These are phyloP conservation scores for Alternaria gansuensis DNA, from an alignment of 2,329 filamentous ascomycete species.

Conservation along the genomic window DNA sequence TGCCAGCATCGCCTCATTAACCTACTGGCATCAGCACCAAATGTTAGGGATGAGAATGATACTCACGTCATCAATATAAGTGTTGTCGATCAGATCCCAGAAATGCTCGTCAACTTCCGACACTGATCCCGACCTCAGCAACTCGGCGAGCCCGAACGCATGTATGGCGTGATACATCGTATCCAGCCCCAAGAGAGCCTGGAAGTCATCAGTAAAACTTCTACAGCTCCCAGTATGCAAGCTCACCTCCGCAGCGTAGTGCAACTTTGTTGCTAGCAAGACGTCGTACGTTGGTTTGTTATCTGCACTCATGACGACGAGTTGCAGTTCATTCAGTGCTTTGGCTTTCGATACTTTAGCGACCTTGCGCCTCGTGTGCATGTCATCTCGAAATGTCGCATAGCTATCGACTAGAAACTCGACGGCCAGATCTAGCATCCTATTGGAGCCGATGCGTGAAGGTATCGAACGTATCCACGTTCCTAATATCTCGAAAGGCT, in stretches of 20 bases:
- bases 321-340: constrained; percentile 38
- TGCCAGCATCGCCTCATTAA: constrained; percentile 42
- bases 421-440: constrained; percentile 40
- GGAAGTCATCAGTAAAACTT: constrained; percentile 12
- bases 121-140: constrained; percentile 36
- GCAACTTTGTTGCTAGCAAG: constrained; percentile 41
- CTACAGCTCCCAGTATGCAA: too few species aligned
- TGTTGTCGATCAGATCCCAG: constrained; percentile 46
- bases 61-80: constrained; percentile 48
- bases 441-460: constrained; percentile 37
- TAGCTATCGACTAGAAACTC: constrained; percentile 41
- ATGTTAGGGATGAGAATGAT: background rate
- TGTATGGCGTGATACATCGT: constrained; percentile 44
- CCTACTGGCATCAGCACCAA: constrained; percentile 30
- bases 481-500: constrained; percentile 39
- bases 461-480: constrained; percentile 44
- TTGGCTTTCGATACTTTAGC: constrained; percentile 37
- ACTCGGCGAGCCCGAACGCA: constrained; percentile 37
- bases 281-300: constrained; percentile 36
- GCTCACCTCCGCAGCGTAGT: constrained; percentile 42
- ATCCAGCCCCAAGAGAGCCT: constrained; percentile 40
- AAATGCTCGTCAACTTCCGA: constrained; percentile 39
- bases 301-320: constrained; percentile 25
- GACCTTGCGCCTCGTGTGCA: constrained; percentile 31
- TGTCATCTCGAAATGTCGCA: constrained; percentile 31